Evolutionary conservation across 352 stramenopile genomes (phyloP).

Genomic region (Plasmopara viticola): DNA sequence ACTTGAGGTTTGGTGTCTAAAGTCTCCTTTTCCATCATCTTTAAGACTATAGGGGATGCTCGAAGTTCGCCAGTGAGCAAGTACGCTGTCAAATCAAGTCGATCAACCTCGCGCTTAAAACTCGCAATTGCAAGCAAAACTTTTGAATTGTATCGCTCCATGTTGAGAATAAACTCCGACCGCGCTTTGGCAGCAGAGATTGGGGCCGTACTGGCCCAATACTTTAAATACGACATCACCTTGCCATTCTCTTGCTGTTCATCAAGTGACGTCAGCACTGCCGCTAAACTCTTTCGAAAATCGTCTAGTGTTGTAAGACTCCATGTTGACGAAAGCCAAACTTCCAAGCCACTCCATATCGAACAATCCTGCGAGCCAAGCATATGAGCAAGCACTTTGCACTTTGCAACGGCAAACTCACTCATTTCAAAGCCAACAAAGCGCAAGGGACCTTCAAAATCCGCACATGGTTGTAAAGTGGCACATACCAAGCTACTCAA

Average conservation of each 20-base stretch:
- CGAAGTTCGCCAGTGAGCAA: constrained; percentile 20
- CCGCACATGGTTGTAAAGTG: constrained; percentile 2
- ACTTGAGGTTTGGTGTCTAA: not conserved
- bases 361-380: not conserved
- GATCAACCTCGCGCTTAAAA: constrained; percentile 20
- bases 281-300: constrained; percentile 6
- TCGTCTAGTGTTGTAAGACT: not conserved
- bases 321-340: constrained; percentile 6
- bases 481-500: constrained; percentile 19
- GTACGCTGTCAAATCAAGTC: constrained; percentile 17
- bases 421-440: constrained; percentile 5
- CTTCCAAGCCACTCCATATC: not conserved
- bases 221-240: constrained; percentile 18
- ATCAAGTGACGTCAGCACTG: constrained; percentile 4
- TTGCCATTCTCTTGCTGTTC: constrained; percentile 11
- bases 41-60: constrained; percentile 1
- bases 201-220: constrained; percentile 16
- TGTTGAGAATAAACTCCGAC: constrained; percentile 14
- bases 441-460: not conserved
- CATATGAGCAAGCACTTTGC: constrained; percentile 1
- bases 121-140: not conserved
- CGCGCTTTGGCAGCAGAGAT: constrained; percentile 18
- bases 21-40: constrained; percentile 6
- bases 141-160: constrained; percentile 9
- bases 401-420: constrained; percentile 4